Evolutionary conservation across 2,329 filamentous ascomycete genomes (phyloP).

Genomic region (Penicillium brasilianum): DNA sequence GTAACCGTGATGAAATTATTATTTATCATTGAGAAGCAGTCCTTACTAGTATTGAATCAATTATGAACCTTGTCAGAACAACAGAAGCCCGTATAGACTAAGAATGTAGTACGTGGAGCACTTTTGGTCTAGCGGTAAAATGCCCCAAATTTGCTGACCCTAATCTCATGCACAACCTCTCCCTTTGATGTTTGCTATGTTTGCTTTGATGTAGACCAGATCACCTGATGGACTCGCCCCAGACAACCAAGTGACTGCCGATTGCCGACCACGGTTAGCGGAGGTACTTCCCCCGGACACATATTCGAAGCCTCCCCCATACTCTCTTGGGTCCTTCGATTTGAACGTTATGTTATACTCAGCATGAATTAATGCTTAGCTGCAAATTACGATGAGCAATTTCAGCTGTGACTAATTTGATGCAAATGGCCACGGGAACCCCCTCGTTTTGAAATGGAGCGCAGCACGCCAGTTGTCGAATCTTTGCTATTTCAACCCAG

Average conservation of each 20-base stretch:
- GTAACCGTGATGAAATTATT: background rate
- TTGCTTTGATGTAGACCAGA: background rate
- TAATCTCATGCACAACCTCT: too few species aligned
- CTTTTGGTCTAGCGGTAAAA: too few species aligned
- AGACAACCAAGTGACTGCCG: too few species aligned
- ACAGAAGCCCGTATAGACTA: too few species aligned
- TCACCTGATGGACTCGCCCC: constrained; percentile 5
- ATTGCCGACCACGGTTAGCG: background rate
- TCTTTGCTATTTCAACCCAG: background rate
- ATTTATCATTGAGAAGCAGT: background rate
- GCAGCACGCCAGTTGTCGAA: background rate
- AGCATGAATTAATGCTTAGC: background rate
- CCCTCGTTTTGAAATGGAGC: background rate
- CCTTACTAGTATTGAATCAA: too few species aligned
- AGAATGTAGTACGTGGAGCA: too few species aligned
- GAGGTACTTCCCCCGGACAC: background rate
- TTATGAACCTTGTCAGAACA: too few species aligned
- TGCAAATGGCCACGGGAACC: background rate
- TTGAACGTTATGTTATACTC: background rate
- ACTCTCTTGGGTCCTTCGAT: background rate
- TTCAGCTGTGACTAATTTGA: background rate
- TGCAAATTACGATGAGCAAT: background rate
- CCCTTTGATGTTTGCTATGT: background rate
- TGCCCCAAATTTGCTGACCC: too few species aligned
- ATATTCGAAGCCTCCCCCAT: background rate